A percentile compares a stretch with the other conserved stretches of the same genome.
Conservation (phyloP, 2,329 filamentous ascomycete species). For the Dactylellina haptotyla region DNA sequence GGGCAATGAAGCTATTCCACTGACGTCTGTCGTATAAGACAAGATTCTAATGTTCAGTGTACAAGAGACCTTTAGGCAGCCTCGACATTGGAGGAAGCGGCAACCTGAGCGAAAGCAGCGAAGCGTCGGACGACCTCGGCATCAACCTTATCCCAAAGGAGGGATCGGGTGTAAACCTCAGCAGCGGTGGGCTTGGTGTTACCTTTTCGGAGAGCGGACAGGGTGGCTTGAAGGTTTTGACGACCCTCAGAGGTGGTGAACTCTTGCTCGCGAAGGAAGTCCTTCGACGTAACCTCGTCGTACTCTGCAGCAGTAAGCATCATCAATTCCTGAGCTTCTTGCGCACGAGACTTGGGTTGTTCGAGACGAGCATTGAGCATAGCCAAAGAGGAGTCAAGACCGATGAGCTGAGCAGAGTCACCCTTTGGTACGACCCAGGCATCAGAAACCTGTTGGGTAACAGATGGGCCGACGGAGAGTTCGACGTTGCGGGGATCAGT, state of each 20-base stretch:
- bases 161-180: constrained; percentile 89
- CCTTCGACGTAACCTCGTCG: constrained; percentile 80
- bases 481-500: constrained; percentile 59
- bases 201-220: constrained; percentile 77
- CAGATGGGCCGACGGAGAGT: constrained; percentile 49
- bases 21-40: constrained; percentile 49
- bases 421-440: constrained; percentile 58
- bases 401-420: constrained; percentile 57
- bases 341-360: constrained; percentile 75
- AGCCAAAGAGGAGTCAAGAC: constrained; percentile 60
- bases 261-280: constrained; percentile 73
- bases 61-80: constrained; percentile 30
- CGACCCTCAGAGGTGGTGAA: constrained; percentile 72
- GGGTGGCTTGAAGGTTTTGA: constrained; percentile 80
- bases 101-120: constrained; percentile 64
- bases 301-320: constrained; percentile 87
- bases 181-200: constrained; percentile 77
- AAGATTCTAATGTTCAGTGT: constrained; percentile 23
- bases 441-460: constrained; percentile 55
- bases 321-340: constrained; percentile 88
- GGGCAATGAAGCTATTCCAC: constrained; percentile 9
- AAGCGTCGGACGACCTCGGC: constrained; percentile 91
- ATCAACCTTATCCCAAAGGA: constrained; percentile 94
- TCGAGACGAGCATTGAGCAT: constrained; percentile 64
- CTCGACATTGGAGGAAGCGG: constrained; percentile 54